Base-by-base conservation (phyloP, 257 asterid genomes). In the Capsicum chinense region DNA sequence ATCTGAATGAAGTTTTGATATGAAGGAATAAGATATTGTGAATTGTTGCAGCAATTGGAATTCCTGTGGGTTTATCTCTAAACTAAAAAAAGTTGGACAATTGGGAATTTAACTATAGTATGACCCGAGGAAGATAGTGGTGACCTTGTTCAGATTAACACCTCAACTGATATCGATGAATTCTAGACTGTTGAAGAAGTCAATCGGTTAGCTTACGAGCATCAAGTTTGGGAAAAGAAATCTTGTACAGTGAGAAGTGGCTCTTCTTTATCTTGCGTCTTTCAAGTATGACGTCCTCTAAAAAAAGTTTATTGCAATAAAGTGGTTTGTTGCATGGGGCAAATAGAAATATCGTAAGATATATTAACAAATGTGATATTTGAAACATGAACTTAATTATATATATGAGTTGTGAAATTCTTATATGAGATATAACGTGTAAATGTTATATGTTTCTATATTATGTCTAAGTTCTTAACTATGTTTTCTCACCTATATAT, bases 111-210 rank as follows among this genome's bases (percentile, higher is more conserved):
- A 64, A 64, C 47, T 33, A 33, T 64, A 64, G 71, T 64, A 12
- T 64, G 71, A 64, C 47, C 71, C 12, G 12, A 12, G 9, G 0
- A 64, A 64, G 44, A 64, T 33, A 26, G 33, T 26, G 33, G 47
- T 64, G 73, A 66, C 33, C 47, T 66, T 66, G 47, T 66, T 66
- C 73, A 33, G 33, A 66, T 66, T 33, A 66, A 66, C 73, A 33
- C 47, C 13, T 33, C 47, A 66, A 66, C 33, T 66, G 71, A 66
- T 66, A 2, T 64, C 19, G 3, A 66, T 66, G 33, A 9, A 33
- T 66, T 64, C 73, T 66, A 33, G 47, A 33, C 73, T 13, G 73
- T 66, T 66, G 73, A 66, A 64, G 71, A 64, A 33, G 73, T 66
- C 10, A 13, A 66, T 12, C 33, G n/a, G 47, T 66, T 66, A 47